Evolutionary conservation across 805 yeast genomes (phyloP).

Genomic region (Ogataea pilisensis): DNA sequence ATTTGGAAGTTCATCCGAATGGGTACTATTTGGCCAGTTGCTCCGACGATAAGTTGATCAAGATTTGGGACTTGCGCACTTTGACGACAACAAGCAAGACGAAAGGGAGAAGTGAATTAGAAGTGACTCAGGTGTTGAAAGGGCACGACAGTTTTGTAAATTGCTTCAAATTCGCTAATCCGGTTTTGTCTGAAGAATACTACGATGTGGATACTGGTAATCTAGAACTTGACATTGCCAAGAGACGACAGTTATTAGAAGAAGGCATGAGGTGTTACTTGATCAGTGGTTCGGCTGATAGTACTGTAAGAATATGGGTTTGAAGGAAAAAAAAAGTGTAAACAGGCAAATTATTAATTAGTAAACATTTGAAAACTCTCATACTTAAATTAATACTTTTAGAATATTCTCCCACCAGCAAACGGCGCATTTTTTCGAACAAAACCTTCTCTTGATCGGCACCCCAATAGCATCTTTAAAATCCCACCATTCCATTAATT

Average conservation of each 20-base stretch:
- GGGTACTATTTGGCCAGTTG: conserved; percentile 67
- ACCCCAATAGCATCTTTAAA: conserved; percentile 43
- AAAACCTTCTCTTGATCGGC: conserved; percentile 53
- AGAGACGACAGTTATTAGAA: conserved; percentile 32
- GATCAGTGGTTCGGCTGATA: conserved; percentile 62
- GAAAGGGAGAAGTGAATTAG: conserved; percentile 25
- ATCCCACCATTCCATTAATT: conserved; percentile 67
- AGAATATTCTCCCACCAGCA: conserved; percentile 26
- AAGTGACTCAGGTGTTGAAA: conserved; percentile 32
- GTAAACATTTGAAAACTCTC: conserved; percentile 2
- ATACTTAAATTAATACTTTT: too few species aligned
- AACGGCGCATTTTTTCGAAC: conserved; percentile 44
- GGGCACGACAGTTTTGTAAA: conserved; percentile 79
- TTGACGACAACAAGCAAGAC: conserved; percentile 10
- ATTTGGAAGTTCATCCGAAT: conserved; percentile 66
- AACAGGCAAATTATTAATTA: background rate
- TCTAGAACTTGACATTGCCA: conserved; percentile 23
- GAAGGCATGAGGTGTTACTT: conserved; percentile 56
- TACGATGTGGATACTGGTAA: conserved; percentile 10
- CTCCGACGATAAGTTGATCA: conserved; percentile 74
- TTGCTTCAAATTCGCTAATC: conserved; percentile 51
- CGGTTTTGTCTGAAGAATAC: conserved; percentile 26
- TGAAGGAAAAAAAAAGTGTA: conserved; percentile 2
- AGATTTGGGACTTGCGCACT: conserved; percentile 67
- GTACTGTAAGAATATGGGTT: conserved; percentile 51